Evolutionary conservation across 768 basidiomycete species (phyloP).

Genomic region (Suillus subluteus): DNA sequence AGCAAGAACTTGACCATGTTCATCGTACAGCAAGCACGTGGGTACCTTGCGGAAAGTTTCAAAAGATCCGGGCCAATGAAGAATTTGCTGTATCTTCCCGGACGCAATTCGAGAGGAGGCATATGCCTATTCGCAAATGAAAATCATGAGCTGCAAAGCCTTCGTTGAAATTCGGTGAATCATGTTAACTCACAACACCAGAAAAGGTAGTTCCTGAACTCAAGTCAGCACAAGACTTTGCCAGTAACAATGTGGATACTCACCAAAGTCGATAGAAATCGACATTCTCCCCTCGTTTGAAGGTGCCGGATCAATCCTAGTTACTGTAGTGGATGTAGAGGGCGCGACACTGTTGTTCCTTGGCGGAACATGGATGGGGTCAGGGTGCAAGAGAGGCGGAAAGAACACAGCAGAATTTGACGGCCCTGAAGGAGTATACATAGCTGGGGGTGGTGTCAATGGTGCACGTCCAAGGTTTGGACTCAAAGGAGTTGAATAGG

Average conservation of each 20-base stretch:
- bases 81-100: slow-evolving; percentile 81
- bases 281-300: slow-evolving; percentile 79
- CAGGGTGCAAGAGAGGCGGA: slow-evolving; percentile 32
- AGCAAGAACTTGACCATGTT: slow-evolving; percentile 69
- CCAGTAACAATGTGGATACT: slow-evolving; percentile 21
- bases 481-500: slow-evolving; percentile 5
- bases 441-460: not conserved
- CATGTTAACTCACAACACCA: slow-evolving; percentile 69
- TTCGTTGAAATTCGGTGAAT: not conserved
- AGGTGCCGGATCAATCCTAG: slow-evolving; percentile 26
- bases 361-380: slow-evolving; percentile 27
- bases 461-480: not conserved
- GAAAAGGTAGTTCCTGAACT: slow-evolving; percentile 81
- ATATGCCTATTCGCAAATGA: slow-evolving; percentile 59
- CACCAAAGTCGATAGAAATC: slow-evolving; percentile 83
- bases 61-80: slow-evolving; percentile 84
- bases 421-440: slow-evolving; percentile 6
- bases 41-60: slow-evolving; percentile 89
- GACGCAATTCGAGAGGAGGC: slow-evolving; percentile 82
- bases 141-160: slow-evolving; percentile 13
- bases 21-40: slow-evolving; percentile 83
- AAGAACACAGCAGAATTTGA: slow-evolving; percentile 3
- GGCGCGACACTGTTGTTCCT: slow-evolving; percentile 29
- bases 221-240: not conserved
- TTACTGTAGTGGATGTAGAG: slow-evolving; percentile 15